Conservation (phyloP, 2,329 filamentous ascomycete genomes). For the Ophiostoma novo-ulmi region DNA sequence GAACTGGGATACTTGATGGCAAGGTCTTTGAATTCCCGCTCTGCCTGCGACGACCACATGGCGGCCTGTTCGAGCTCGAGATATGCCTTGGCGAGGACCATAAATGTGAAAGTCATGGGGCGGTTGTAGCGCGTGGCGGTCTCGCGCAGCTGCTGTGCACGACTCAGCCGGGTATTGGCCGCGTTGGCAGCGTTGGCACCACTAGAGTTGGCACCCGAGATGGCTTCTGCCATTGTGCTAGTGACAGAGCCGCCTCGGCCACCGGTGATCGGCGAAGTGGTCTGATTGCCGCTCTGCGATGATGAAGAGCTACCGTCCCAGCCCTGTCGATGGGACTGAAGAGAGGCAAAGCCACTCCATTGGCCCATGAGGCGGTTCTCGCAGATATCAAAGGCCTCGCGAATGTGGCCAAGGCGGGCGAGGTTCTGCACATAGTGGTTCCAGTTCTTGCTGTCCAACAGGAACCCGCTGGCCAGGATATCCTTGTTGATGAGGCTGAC, state of each 20-base stretch:
- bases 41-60: constrained; percentile 46
- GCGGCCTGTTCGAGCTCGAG: constrained; percentile 45
- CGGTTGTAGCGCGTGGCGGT: constrained; percentile 37
- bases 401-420: constrained; percentile 51
- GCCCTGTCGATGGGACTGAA: constrained; percentile 27
- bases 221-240: neutral
- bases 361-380: constrained; percentile 72
- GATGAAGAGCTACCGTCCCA: neutral
- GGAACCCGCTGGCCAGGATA: constrained; percentile 64
- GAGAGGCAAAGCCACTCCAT: constrained; percentile 66
- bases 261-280: neutral
- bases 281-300: neutral
- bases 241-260: neutral
- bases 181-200: neutral
- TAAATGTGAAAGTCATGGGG: constrained; percentile 44
- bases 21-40: constrained; percentile 38
- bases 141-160: constrained; percentile 36
- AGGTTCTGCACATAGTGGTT: constrained; percentile 70
- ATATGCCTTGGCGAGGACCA: constrained; percentile 47
- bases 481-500: constrained; percentile 42
- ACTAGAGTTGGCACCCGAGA: neutral
- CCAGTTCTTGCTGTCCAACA: constrained; percentile 72
- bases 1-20: constrained; percentile 39
- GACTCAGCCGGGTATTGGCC: constrained; percentile 17
- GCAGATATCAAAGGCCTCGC: constrained; percentile 67